These are phyloP conservation scores for Candida ovalis DNA, from an alignment of 805 yeast genomes.

Conservation along the genomic window DNA sequence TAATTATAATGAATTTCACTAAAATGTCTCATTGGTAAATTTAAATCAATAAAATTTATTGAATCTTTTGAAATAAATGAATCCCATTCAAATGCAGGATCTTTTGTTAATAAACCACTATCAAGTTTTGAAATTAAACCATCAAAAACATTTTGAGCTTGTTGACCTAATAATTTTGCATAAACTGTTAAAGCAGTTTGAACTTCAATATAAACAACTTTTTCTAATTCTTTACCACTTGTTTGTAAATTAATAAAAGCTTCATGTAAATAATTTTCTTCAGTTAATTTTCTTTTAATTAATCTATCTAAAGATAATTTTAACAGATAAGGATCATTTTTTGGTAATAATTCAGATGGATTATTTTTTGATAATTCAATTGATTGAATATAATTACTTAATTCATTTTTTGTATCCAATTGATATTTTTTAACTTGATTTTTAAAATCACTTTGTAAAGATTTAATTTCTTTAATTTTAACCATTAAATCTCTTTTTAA, in stretches of 20 bases:
- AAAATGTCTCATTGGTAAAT: slow-evolving; percentile 56
- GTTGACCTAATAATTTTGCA: slow-evolving; percentile 67
- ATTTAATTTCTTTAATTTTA: slow-evolving; percentile 83
- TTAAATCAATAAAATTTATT: slow-evolving; percentile 58
- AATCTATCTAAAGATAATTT: slow-evolving; percentile 71
- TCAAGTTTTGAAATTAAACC: slow-evolving; percentile 63
- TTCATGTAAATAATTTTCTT: slow-evolving; percentile 83
- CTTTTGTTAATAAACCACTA: slow-evolving; percentile 68
- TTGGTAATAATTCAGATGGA: slow-evolving; percentile 42
- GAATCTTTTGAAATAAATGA: slow-evolving; percentile 70
- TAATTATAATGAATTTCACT: slow-evolving; percentile 63
- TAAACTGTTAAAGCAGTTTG: slow-evolving; percentile 76
- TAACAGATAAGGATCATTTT: slow-evolving; percentile 78
- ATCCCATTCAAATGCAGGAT: slow-evolving; percentile 85
- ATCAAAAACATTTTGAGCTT: slow-evolving; percentile 68
- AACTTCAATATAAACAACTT: slow-evolving; percentile 80
- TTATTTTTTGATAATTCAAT: slow-evolving; percentile 57
- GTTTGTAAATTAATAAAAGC: slow-evolving; percentile 83
- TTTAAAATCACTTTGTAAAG: slow-evolving; percentile 79
- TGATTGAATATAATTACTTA: slow-evolving; percentile 53
- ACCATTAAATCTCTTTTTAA: slow-evolving; percentile 71
- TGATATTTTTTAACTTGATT: slow-evolving; percentile 70
- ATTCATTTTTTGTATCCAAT: slow-evolving; percentile 54
- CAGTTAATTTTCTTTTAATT: slow-evolving; percentile 70
- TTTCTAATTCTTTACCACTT: slow-evolving; percentile 84